Conservation (phyloP, 176 grass and related monocot genomes). For the Microstegium vimineum region DNA sequence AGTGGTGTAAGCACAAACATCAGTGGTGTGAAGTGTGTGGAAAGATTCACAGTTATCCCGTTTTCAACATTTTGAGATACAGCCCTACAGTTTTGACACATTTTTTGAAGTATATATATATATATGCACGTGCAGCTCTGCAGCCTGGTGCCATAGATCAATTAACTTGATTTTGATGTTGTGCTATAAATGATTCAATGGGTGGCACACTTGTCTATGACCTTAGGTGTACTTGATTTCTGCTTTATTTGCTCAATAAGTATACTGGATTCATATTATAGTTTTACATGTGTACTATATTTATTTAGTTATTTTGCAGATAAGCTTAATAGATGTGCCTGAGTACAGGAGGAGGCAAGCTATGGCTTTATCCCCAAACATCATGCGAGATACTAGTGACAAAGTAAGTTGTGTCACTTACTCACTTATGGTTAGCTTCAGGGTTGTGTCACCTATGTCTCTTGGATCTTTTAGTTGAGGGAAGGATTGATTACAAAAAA, state of each 20-base stretch:
- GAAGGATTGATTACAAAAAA: not conserved
- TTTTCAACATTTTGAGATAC: not conserved
- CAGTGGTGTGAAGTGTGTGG: not conserved
- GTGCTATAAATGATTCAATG: too few relatives aligned
- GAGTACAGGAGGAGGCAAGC: slow-evolving; percentile 68
- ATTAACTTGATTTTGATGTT: too few relatives aligned
- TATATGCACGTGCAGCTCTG: too few relatives aligned
- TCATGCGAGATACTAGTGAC: slow-evolving; percentile 81
- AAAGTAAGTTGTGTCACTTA: slow-evolving; percentile 50
- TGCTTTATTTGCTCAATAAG: not conserved
- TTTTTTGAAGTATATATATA: too few relatives aligned
- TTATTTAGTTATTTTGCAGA: slow-evolving; percentile 40
- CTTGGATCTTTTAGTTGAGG: not conserved
- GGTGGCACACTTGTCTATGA: not conserved
- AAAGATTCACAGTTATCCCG: not conserved
- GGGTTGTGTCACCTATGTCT: not conserved
- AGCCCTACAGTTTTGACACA: not conserved
- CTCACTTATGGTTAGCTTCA: not conserved
- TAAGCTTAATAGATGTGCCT: slow-evolving; percentile 92
- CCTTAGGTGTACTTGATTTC: not conserved
- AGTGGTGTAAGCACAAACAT: not conserved
- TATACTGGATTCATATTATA: not conserved
- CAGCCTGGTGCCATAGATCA: too few relatives aligned
- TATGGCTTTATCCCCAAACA: slow-evolving; percentile 76
- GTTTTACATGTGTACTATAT: not conserved